Evolutionary conservation across 305 asterid genomes (phyloP).

Genomic region (Coffea humblotiana): DNA sequence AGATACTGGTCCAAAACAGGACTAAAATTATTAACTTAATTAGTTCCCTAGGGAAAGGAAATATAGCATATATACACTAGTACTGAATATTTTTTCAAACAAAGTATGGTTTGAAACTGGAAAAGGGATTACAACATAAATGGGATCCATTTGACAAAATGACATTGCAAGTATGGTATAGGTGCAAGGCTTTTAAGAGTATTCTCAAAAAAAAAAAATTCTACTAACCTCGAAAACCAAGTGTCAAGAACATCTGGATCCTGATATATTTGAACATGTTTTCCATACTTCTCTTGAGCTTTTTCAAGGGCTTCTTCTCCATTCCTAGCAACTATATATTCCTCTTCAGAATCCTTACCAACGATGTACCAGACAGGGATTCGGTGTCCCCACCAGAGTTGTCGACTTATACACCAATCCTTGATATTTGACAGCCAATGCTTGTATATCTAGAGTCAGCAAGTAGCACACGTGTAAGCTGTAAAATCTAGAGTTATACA

Average conservation of each 20-base stretch:
- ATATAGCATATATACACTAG: too few species aligned
- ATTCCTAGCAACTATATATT: constrained; percentile 88
- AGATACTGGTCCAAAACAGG: too few species aligned
- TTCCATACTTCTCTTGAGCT: constrained; percentile 80
- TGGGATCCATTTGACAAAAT: not conserved
- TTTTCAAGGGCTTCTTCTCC: constrained; percentile 76
- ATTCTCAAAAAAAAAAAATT: too few species aligned
- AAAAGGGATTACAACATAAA: not conserved
- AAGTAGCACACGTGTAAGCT: constrained; percentile 24
- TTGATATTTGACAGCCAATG: constrained; percentile 98
- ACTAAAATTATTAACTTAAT: too few species aligned
- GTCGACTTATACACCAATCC: constrained; percentile 99
- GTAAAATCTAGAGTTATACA: not conserved
- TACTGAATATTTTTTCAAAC: too few species aligned
- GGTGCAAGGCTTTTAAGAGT: constrained; percentile 1
- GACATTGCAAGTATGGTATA: not conserved
- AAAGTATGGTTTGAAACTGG: too few species aligned
- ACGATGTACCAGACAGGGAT: constrained; percentile 96
- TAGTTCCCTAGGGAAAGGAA: too few species aligned
- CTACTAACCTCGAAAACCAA: constrained; percentile 93
- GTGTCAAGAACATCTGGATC: constrained; percentile 99
- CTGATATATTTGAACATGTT: constrained; percentile 80
- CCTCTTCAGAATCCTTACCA: constrained; percentile 87
- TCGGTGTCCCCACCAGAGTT: constrained; percentile 99
- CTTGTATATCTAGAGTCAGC: constrained; percentile 70